These are phyloP conservation scores for Lactuca sativa DNA, from an alignment of 129 eudicot species.

Conservation along the genomic window DNA sequence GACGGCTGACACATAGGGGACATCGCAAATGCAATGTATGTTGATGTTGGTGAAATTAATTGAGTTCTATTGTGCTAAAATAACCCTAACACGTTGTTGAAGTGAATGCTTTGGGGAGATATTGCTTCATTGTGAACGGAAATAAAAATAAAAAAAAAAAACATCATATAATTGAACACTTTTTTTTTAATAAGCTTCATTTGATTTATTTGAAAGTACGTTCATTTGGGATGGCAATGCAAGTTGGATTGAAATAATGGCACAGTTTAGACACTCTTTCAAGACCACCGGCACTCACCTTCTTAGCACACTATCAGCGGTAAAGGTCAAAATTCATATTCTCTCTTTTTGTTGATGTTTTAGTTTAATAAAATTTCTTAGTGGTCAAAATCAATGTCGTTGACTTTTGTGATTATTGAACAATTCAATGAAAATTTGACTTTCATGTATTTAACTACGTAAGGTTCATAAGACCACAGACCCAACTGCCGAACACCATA, in stretches of 20 bases:
- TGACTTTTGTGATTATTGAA: neutral
- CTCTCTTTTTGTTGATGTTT: neutral
- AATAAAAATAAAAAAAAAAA: too few species aligned
- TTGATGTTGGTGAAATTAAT: too few species aligned
- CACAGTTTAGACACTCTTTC: conserved; percentile 39
- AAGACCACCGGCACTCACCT: conserved; percentile 80
- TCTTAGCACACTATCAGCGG: conserved; percentile 65
- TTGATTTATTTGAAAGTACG: conserved; percentile 20
- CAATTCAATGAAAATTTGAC: neutral
- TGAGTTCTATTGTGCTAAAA: too few species aligned
- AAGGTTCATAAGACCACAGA: conserved; percentile 56
- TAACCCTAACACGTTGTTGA: too few species aligned
- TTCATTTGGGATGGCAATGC: conserved; percentile 52
- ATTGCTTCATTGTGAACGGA: too few species aligned
- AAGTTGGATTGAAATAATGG: conserved; percentile 50
- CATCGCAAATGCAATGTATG: too few species aligned
- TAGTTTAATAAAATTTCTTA: too few species aligned
- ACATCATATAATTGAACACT: too few species aligned
- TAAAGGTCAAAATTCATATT: conserved; percentile 33
- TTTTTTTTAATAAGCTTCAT: neutral
- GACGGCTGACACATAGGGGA: too few species aligned
- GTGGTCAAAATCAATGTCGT: too few species aligned
- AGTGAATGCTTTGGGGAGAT: too few species aligned
- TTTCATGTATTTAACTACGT: conserved; percentile 52
- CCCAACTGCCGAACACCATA: conserved; percentile 28